These are phyloP conservation scores for Solioccasus polychromus DNA, from an alignment of 768 basidiomycete genomes.

Conservation along the genomic window DNA sequence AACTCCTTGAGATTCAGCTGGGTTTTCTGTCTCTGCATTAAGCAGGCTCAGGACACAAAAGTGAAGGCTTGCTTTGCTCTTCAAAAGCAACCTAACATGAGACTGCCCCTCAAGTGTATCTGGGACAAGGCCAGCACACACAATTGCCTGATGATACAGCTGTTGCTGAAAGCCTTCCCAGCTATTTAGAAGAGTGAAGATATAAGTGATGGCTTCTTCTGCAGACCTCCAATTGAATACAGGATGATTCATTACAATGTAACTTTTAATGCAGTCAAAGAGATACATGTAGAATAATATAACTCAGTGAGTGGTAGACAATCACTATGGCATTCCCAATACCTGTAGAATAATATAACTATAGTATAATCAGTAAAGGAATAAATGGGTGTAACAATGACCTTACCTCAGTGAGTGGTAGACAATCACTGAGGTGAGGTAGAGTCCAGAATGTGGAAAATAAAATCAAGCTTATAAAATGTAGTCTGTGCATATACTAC, in stretches of 20 bases:
- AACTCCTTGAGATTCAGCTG: conserved; percentile 32
- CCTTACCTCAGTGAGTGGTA: too few relatives aligned
- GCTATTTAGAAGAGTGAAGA: conserved; percentile 29
- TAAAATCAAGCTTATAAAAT: too few relatives aligned
- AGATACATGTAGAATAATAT: too few relatives aligned
- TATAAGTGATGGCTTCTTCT: conserved; percentile 13
- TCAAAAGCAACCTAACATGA: conserved; percentile 19
- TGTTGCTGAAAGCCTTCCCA: conserved; percentile 27
- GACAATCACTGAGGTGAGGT: too few relatives aligned
- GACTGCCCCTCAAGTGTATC: conserved; percentile 7
- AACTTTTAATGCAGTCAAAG: conserved; percentile 15
- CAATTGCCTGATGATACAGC: conserved; percentile 19
- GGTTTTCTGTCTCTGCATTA: not conserved
- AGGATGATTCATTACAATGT: conserved; percentile 17
- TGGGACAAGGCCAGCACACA: conserved; percentile 19
- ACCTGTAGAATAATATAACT: too few relatives aligned
- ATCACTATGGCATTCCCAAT: too few relatives aligned
- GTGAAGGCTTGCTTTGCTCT: conserved; percentile 23
- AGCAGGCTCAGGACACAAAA: conserved; percentile 40
- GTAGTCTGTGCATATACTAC: too few relatives aligned
- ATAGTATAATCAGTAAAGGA: too few relatives aligned
- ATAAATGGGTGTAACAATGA: too few relatives aligned
- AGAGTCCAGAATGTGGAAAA: too few relatives aligned
- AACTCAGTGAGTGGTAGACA: too few relatives aligned
- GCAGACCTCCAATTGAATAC: conserved; percentile 12